These are phyloP conservation scores for Solanum megistacrolobum DNA, from an alignment of 257 asterid genomes.

Conservation along the genomic window DNA sequence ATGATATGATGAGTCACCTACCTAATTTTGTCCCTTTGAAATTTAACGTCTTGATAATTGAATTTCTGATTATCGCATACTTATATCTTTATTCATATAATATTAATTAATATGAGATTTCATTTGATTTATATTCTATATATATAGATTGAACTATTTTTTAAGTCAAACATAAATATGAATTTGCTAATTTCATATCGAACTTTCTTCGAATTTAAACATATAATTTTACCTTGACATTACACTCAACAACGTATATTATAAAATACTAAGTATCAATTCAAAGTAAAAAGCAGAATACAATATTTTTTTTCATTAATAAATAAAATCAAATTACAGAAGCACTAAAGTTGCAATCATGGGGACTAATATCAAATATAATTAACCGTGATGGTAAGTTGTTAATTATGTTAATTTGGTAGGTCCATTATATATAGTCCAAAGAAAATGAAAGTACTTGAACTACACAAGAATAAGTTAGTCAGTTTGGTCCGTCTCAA, in stretches of 20 bases:
- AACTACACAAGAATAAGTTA: not conserved
- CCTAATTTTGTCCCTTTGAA: not conserved
- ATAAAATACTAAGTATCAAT: not conserved
- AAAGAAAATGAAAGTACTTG: not conserved
- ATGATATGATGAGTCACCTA: not conserved
- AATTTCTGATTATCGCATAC: too few relatives aligned
- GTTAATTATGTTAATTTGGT: not conserved
- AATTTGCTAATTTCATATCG: too few relatives aligned
- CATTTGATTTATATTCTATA: too few relatives aligned
- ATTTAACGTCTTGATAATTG: not conserved
- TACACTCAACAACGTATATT: not conserved
- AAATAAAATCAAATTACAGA: not conserved
- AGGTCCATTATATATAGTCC: not conserved
- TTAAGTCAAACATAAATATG: not conserved
- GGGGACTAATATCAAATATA: not conserved
- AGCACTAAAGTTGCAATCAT: not conserved
- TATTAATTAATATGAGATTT: too few relatives aligned
- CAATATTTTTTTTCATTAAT: not conserved
- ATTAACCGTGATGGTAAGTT: not conserved
- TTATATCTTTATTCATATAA: too few relatives aligned
- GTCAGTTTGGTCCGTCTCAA: not conserved
- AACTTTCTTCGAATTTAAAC: not conserved
- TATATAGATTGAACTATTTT: not conserved
- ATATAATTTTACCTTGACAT: not conserved
- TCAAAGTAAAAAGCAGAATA: not conserved